A percentile compares a stretch with the other conserved stretches of the same genome.
Conservation (phyloP, 768 basidiomycete genomes). For the Mycena maculata region DNA sequence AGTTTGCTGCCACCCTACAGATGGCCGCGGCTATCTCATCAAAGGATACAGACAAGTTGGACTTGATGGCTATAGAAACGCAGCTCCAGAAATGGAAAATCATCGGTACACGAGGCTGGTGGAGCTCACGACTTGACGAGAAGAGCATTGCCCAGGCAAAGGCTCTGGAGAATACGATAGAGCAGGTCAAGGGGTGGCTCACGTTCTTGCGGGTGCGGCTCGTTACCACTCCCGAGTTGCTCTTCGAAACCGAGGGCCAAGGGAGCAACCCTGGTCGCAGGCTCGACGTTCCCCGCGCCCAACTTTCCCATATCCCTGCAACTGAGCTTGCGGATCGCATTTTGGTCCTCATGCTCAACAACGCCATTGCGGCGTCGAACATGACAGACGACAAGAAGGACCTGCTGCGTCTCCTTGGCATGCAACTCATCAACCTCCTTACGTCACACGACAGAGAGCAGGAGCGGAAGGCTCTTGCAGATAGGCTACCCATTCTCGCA, state of each 20-base stretch:
- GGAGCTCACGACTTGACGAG: not conserved
- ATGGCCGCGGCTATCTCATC: not conserved
- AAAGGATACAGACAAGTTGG: not conserved
- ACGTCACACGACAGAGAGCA: no score
- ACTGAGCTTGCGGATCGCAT: not conserved
- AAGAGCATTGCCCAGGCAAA: not conserved
- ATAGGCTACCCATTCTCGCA: no score
- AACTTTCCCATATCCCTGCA: not conserved
- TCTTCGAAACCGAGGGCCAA: not conserved
- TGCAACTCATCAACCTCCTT: no score
- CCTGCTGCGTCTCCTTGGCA: no score
- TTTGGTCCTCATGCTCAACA: not conserved
- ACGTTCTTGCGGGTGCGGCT: not conserved
- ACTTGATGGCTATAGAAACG: not conserved
- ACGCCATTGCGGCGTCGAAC: not conserved
- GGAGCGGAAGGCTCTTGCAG: no score
- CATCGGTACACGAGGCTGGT: not conserved
- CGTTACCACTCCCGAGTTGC: not conserved
- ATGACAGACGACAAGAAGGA: not conserved
- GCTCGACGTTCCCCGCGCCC: not conserved
- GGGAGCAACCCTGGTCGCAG: not conserved
- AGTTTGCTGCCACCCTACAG: no score
- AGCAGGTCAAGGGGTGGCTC: not conserved
- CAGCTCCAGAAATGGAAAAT: not conserved
- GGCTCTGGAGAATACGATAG: not conserved